Conservation (phyloP, 2,329 filamentous ascomycete species). For the Penicillium digitatum region DNA sequence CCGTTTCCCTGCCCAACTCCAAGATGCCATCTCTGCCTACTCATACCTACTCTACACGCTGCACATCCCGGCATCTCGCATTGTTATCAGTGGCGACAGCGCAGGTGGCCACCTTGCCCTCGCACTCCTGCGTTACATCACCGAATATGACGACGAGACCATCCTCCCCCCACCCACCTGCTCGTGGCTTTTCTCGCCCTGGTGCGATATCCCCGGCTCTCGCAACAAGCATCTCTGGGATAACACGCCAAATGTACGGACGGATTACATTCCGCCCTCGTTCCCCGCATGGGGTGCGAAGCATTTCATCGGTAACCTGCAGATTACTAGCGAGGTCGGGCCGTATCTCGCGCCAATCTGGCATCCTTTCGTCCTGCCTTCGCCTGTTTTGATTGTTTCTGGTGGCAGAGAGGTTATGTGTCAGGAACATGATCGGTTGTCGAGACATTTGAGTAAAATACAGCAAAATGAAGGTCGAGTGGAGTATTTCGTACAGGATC, state of each 20-base stretch:
- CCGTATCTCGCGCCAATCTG: conserved; percentile 6
- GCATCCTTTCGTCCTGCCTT: conserved; percentile 3
- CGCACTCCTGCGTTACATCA: conserved; percentile 21
- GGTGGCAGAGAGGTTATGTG: conserved; percentile 8
- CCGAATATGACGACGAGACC: conserved; percentile 2
- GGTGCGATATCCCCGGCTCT: conserved; percentile 6
- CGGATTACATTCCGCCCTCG: conserved; percentile 4
- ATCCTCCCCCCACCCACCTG: conserved; percentile 8
- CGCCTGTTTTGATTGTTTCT: conserved; percentile 1
- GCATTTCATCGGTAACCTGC: conserved; percentile 1
- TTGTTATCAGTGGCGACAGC: conserved; percentile 22
- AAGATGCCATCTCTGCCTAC: conserved; percentile 25
- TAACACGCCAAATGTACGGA: not conserved
- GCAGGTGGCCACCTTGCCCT: conserved; percentile 19
- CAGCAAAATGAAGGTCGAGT: conserved; percentile 7
- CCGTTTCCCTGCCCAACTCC: conserved; percentile 20
- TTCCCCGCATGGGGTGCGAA: conserved; percentile 6
- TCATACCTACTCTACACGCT: conserved; percentile 19
- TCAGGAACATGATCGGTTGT: conserved; percentile 9
- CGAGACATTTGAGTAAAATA: conserved; percentile 3
- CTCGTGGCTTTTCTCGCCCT: conserved; percentile 20
- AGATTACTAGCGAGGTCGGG: not conserved
- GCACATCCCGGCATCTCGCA: conserved; percentile 18
- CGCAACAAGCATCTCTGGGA: conserved; percentile 5
- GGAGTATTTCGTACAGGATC: conserved; percentile 7